Evolutionary conservation across 345 rosid genomes (phyloP).

Genomic region (Eucalyptus camaldulensis): DNA sequence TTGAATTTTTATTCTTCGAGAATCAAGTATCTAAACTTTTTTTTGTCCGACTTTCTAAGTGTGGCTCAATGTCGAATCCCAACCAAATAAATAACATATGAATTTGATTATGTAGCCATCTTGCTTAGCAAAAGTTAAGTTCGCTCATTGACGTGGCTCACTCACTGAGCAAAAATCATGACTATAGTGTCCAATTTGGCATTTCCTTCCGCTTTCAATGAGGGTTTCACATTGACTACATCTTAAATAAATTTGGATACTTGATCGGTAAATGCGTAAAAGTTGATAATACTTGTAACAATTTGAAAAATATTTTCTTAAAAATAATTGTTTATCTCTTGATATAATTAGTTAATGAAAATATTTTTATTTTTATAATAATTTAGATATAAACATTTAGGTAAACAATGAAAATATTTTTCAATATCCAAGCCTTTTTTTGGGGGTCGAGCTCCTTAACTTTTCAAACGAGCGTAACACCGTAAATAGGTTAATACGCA

Average conservation of each 20-base stretch:
- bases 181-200: background rate
- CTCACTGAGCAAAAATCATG: too few relatives aligned
- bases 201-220: background rate
- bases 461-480: background rate
- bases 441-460: background rate
- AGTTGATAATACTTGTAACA: background rate
- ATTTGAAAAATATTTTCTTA: too few relatives aligned
- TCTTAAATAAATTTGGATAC: too few relatives aligned
- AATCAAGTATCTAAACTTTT: background rate
- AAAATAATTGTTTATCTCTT: rapidly evolving
- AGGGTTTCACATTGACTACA: too few relatives aligned
- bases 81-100: background rate
- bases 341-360: too few relatives aligned
- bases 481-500: background rate
- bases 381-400: too few relatives aligned
- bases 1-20: background rate
- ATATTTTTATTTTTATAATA: too few relatives aligned
- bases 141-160: rapidly evolving
- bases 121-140: background rate
- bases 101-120: background rate
- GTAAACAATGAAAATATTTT: background rate
- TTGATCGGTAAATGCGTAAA: too few relatives aligned
- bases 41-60: background rate
- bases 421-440: background rate
- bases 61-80: background rate